Evolutionary conservation across 1,284 basidiomycete species (phyloP).

Genomic region (Rhodotorula mucilaginosa): DNA sequence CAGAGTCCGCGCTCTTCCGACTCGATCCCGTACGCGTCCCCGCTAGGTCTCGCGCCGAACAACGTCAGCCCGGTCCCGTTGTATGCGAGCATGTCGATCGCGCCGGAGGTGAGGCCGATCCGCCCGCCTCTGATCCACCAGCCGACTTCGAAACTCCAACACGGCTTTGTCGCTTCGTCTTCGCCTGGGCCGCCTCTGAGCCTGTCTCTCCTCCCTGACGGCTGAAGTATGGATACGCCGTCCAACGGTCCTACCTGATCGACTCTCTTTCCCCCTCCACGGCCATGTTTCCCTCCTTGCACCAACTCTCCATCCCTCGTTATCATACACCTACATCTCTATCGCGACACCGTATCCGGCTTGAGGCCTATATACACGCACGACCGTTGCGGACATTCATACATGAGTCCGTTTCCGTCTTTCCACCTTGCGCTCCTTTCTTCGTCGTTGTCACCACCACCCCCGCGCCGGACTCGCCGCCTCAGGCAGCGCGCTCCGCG

Average conservation of each 20-base stretch:
- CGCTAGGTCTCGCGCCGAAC: slow-evolving; percentile 1
- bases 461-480: neutral
- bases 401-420: neutral
- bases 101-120: neutral
- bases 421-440: neutral
- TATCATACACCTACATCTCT: neutral
- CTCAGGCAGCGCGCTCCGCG: no score
- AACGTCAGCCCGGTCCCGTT: slow-evolving; percentile 4
- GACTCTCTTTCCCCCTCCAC: neutral
- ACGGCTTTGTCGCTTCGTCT: neutral
- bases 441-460: neutral
- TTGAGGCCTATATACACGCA: no score
- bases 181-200: neutral
- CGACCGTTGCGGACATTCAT: neutral
- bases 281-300: no score
- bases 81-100: neutral
- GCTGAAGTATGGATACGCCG: neutral
- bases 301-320: neutral
- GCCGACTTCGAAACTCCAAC: neutral
- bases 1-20: slow-evolving; percentile 13
- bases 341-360: no score
- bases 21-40: neutral
- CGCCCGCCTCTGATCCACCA: slow-evolving; percentile 2
- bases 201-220: neutral
- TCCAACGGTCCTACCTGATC: neutral